phyloP scores from a whole-genome alignment of 768 basidiomycete genomes.

The Serpula lacrymans region DNA sequence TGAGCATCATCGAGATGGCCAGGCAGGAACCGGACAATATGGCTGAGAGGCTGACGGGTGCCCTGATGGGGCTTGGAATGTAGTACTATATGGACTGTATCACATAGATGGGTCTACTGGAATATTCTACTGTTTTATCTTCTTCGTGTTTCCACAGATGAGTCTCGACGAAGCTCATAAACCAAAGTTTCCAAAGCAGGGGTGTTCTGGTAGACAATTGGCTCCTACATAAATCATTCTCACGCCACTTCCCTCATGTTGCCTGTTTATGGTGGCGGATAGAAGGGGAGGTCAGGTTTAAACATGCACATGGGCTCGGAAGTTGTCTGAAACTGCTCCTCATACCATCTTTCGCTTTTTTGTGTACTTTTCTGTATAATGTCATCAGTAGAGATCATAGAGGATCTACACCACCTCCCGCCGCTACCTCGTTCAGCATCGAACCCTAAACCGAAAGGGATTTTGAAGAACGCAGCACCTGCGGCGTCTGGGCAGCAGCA shows the following conservation, averaged over 20 bases:
- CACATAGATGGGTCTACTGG: too few relatives aligned
- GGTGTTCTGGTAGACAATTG: too few relatives aligned
- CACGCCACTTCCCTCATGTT: too few relatives aligned
- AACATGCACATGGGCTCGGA: conserved; percentile 3
- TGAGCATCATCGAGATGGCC: conserved; percentile 94
- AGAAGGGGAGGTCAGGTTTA: too few relatives aligned
- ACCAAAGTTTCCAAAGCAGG: too few relatives aligned
- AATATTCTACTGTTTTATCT: too few relatives aligned
- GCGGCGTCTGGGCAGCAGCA: conserved; percentile 36
- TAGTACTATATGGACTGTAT: conserved; percentile 10
- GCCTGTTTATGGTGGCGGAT: too few relatives aligned
- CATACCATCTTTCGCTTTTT: too few relatives aligned
- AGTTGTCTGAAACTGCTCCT: conserved; percentile 3
- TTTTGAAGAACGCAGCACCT: conserved; percentile 77
- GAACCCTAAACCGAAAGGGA: conserved; percentile 78
- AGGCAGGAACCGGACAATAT: conserved; percentile 89
- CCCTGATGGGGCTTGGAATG: conserved; percentile 55
- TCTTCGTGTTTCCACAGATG: too few relatives aligned
- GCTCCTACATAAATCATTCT: too few relatives aligned
- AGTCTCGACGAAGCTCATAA: too few relatives aligned
- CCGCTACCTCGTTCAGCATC: conserved; percentile 62
- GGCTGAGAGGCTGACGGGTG: conserved; percentile 63
- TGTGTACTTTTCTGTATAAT: conserved; percentile 10
- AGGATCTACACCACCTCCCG: conserved; percentile 42
- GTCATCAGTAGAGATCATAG: conserved; percentile 27